A percentile compares a stretch with the other conserved stretches of the same genome.
Evolutionary conservation across 371 early-diverging fungal genomes (phyloP).

Genomic region (Coemansia sp.): DNA sequence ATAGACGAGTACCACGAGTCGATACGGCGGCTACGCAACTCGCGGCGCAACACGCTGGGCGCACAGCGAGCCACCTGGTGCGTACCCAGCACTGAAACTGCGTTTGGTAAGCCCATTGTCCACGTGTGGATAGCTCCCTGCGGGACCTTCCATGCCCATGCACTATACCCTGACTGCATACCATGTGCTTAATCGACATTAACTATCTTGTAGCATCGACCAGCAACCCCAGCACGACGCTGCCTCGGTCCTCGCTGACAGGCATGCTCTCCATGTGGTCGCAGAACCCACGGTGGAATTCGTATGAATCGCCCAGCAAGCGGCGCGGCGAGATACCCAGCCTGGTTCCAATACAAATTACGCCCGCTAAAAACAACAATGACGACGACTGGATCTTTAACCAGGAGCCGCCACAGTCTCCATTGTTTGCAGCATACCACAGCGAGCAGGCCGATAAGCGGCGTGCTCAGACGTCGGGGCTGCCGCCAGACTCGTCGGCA

Average conservation of each 20-base stretch:
- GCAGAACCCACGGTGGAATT: constrained; percentile 2
- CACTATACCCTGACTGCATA: background rate
- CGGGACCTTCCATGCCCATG: no score
- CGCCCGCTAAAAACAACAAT: background rate
- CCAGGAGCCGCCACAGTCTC: constrained; percentile 44
- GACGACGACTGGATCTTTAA: constrained; percentile 35
- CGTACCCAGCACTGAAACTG: constrained; percentile 5
- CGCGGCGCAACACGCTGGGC: constrained; percentile 16
- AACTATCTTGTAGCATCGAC: background rate
- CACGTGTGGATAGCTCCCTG: no score
- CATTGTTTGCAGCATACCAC: constrained; percentile 32
- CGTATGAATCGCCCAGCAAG: constrained; percentile 14
- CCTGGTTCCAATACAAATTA: background rate
- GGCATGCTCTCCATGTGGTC: constrained; percentile 13
- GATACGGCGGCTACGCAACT: constrained; percentile 27
- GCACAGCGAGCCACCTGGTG: constrained; percentile 29
- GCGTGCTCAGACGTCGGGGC: background rate
- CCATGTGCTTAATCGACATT: background rate
- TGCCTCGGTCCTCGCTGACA: constrained; percentile 25
- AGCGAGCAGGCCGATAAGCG: background rate
- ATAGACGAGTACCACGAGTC: constrained; percentile 26
- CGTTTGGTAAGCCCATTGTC: background rate
- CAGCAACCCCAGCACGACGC: constrained; percentile 3
- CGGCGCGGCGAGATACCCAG: background rate
- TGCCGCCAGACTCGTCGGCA: background rate